Percentiles rank a stretch among this genome's conserved stretches.
phyloP scores from a whole-genome alignment of 257 asterid species.

The Echium plantagineum region DNA sequence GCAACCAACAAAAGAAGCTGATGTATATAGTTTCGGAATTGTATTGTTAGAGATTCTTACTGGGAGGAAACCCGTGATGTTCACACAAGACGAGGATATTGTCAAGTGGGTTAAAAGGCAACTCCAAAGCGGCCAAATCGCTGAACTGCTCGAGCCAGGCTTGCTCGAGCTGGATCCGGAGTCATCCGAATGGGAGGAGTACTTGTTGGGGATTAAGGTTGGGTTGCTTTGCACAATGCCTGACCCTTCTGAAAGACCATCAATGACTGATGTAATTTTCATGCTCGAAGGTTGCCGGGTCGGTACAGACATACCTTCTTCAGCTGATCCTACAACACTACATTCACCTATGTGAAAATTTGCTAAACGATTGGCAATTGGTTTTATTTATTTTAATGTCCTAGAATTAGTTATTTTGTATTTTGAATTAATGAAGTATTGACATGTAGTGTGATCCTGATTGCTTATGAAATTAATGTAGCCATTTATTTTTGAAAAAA shows the following conservation, averaged over 20 bases:
- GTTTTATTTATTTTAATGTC: slow-evolving; percentile 5
- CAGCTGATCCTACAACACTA: slow-evolving; percentile 60
- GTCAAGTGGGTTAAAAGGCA: slow-evolving; percentile 87
- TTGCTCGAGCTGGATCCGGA: slow-evolving; percentile 70
- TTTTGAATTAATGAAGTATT: slow-evolving; percentile 21
- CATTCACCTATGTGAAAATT: slow-evolving; percentile 36
- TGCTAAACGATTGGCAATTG: background rate
- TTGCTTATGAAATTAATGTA: slow-evolving; percentile 1
- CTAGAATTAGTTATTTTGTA: background rate
- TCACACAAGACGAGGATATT: slow-evolving; percentile 72
- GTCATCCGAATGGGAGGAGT: slow-evolving; percentile 82
- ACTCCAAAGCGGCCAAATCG: slow-evolving; percentile 55
- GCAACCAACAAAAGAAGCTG: slow-evolving; percentile 38
- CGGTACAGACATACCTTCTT: slow-evolving; percentile 59
- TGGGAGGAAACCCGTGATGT: slow-evolving; percentile 65
- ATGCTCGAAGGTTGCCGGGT: slow-evolving; percentile 74
- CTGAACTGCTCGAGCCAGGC: slow-evolving; percentile 65
- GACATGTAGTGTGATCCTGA: slow-evolving; percentile 11
- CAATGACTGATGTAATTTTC: slow-evolving; percentile 63
- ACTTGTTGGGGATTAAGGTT: slow-evolving; percentile 59
- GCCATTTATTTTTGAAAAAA: slow-evolving; percentile 6
- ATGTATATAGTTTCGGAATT: slow-evolving; percentile 69
- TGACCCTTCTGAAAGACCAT: slow-evolving; percentile 56
- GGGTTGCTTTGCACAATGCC: slow-evolving; percentile 73
- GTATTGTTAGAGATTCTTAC: slow-evolving; percentile 64